A percentile compares a stretch with the other conserved stretches of the same genome.
Conservation (phyloP, 1,284 basidiomycete genomes). For the Heliocybe sulcata region DNA sequence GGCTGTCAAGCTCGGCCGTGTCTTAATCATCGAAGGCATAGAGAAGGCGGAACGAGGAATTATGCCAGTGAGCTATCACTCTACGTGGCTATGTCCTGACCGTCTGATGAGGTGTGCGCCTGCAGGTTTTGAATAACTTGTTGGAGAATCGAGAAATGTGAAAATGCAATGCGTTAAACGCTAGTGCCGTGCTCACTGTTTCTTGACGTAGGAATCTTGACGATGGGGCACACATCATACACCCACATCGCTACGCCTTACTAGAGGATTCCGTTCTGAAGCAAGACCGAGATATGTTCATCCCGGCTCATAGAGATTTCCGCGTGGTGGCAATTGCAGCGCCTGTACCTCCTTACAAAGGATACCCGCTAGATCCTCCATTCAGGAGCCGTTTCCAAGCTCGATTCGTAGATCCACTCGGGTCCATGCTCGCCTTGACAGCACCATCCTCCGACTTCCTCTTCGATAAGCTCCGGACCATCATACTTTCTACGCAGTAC, state of each 20-base stretch:
- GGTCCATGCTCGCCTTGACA: constrained; percentile 40
- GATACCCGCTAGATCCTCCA: constrained; percentile 60
- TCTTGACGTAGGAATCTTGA: constrained; percentile 44
- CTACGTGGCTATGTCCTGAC: background rate
- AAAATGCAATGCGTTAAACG: constrained; percentile 5
- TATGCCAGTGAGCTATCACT: constrained; percentile 31
- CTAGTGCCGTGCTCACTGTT: background rate
- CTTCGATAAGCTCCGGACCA: constrained; percentile 37
- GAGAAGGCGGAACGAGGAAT: constrained; percentile 65
- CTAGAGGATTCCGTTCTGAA: constrained; percentile 24
- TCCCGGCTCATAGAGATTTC: constrained; percentile 57
- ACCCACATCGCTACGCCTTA: constrained; percentile 48
- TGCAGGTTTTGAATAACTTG: constrained; percentile 54
- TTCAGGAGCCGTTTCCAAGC: constrained; percentile 65
- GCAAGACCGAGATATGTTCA: constrained; percentile 31
- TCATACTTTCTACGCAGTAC: constrained; percentile 54
- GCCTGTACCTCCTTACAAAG: constrained; percentile 59
- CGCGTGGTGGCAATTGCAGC: constrained; percentile 59
- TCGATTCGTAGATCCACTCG: constrained; percentile 55
- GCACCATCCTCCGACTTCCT: constrained; percentile 14
- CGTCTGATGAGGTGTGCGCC: too few relatives aligned
- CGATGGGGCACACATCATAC: constrained; percentile 67
- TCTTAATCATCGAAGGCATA: constrained; percentile 63
- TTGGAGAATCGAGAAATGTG: constrained; percentile 64
- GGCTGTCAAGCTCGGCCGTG: constrained; percentile 56